Conservation (phyloP, 805 yeast genomes). For the Cyberlindnera mississippiensis region DNA sequence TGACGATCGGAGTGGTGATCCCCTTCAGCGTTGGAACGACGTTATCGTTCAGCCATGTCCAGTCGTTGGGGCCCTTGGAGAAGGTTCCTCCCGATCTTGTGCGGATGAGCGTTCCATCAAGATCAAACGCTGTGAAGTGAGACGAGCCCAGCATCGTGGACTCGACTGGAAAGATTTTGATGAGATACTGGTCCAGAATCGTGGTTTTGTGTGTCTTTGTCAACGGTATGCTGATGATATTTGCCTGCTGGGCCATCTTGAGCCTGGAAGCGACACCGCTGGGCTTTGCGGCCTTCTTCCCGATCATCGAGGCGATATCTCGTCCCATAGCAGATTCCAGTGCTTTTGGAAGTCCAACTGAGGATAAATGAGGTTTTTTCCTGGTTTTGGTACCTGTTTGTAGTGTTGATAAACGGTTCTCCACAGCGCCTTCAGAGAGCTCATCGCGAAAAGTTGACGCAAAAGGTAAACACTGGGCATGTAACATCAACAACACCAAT, state of each 20-base stretch:
- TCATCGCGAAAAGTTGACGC: neutral
- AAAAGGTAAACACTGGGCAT: neutral
- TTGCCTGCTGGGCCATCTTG: neutral
- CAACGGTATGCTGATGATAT: neutral
- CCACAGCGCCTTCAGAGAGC: neutral
- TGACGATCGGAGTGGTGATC: constrained; percentile 41
- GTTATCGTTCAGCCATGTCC: constrained; percentile 60
- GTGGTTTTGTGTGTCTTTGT: constrained; percentile 29
- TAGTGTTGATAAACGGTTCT: neutral
- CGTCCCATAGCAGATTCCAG: constrained; percentile 10
- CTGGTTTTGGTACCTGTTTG: neutral
- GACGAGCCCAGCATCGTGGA: neutral
- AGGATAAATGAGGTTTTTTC: too few relatives aligned
- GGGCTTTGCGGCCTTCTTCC: constrained; percentile 8
- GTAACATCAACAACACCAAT: too few relatives aligned
- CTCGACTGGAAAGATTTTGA: constrained; percentile 36
- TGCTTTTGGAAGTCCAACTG: too few relatives aligned
- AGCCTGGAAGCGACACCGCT: neutral
- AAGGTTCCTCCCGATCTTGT: constrained; percentile 63
- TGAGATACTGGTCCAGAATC: constrained; percentile 38
- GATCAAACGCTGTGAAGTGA: constrained; percentile 68
- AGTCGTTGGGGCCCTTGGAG: constrained; percentile 59
- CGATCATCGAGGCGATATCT: constrained; percentile 15
- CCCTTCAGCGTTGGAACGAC: constrained; percentile 12
- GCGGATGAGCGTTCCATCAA: constrained; percentile 73